Percentiles rank a stretch among this genome's conserved stretches.
phyloP scores from a whole-genome alignment of 306 rosid genomes.

The Castanopsis chinensis region DNA sequence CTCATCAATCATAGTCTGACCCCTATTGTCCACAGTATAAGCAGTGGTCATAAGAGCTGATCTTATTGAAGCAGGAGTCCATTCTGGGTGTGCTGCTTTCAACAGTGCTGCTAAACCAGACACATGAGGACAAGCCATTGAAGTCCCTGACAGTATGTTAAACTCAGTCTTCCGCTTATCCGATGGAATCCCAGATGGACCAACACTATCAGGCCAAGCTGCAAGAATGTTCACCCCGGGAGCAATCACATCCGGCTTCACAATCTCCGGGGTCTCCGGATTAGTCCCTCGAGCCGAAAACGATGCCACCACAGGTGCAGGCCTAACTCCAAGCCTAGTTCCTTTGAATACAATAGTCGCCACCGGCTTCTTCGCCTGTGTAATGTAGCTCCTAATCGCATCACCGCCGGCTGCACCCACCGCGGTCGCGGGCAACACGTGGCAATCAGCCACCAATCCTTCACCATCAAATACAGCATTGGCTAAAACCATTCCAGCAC shows the following conservation, averaged over 20 bases:
- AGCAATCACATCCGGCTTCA: constrained; percentile 87
- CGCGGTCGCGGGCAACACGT: constrained; percentile 76
- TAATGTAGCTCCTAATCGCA: constrained; percentile 56
- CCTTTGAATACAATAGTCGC: constrained; percentile 72
- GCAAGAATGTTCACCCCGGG: constrained; percentile 91
- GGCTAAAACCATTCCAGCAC: constrained; percentile 79
- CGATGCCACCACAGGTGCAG: constrained; percentile 90
- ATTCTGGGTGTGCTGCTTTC: constrained; percentile 87
- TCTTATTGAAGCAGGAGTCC: constrained; percentile 86
- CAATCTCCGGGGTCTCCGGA: constrained; percentile 77
- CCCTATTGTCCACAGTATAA: constrained; percentile 63
- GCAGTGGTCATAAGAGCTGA: constrained; percentile 93
- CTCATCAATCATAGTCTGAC: constrained; percentile 67
- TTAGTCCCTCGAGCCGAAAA: constrained; percentile 91
- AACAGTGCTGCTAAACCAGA: constrained; percentile 84
- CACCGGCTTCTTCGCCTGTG: constrained; percentile 27
- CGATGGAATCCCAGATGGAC: constrained; percentile 72
- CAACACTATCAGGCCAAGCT: constrained; percentile 90
- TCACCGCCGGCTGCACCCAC: constrained; percentile 74
- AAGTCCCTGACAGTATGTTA: constrained; percentile 82
- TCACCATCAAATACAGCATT: constrained; percentile 89
- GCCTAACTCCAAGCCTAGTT: constrained; percentile 67
- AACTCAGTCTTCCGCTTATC: constrained; percentile 69
- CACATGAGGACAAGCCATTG: constrained; percentile 97
- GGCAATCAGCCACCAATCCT: constrained; percentile 90